Evolutionary conservation across 2,329 filamentous ascomycete species (phyloP), one percentile per base, ranked within the genome.

Genomic region (Diaporthe sp.): DNA sequence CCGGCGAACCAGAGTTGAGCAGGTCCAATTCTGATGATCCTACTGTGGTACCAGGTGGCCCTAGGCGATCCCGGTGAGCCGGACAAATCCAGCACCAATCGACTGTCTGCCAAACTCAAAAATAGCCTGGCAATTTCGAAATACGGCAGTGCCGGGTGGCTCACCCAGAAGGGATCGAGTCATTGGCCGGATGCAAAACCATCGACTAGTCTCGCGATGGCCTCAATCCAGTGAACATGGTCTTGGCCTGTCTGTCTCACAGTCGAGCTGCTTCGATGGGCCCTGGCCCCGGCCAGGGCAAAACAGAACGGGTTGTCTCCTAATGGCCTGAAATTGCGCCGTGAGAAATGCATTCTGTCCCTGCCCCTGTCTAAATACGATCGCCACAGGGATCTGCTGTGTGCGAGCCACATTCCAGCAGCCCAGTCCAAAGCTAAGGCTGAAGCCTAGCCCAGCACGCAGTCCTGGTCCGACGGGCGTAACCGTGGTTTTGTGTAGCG

Each of bases 61-160:
- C n/a, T 10, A 22, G 37, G 25, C 25, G 7, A 19, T 15, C 58
- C 37, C n/a, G 13, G 12, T 10, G 37, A 19, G 17, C 42, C 22
- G 22, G 44, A n/a, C 44, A 13, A 50, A 4, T 66, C 8, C 44
- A 37, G 13, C 30, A 27, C 44, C 51, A 50, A 47, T 27, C 32
- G 55, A 30, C 32, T 39, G 22, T 13, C 63, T 68, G 63, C n/a
- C 63, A 53, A 53, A 53, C 63, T 68, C 63, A 68, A 53, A 63
- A 68, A 53, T 53, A 68, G 63, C 63, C 44, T n/a, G 47, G 63
- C 22, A 68, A 68, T 68, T 53, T 53, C 47, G 32, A 39, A 53
- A 53, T 68, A 39, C 47, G 63, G 63, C 63, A 68, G 44, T 39
- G 59, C 39, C 59, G 39, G 39, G 39, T 63, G 27, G 59, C n/a